These are phyloP conservation scores for Naganishia friedmannii DNA, from an alignment of 768 basidiomycete species.

Conservation along the genomic window DNA sequence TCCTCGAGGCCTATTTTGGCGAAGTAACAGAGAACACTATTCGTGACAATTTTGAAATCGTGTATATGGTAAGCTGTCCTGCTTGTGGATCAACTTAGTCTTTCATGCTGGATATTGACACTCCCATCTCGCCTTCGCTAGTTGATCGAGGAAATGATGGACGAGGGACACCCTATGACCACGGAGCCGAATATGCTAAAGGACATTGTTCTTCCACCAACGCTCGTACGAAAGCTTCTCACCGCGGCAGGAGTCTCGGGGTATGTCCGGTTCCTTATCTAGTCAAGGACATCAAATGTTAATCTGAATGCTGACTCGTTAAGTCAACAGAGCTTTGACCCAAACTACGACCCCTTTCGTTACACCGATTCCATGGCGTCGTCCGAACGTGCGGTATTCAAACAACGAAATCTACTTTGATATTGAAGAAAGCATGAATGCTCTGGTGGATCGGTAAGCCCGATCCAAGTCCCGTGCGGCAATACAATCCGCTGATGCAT, in stretches of 20 bases:
- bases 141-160: conserved; percentile 93
- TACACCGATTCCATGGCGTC: conserved; percentile 90
- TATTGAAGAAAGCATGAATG: conserved; percentile 74
- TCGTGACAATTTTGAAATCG: conserved; percentile 89
- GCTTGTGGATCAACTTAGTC: neutral
- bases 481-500: conserved; percentile 32
- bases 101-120: conserved; percentile 22
- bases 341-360: conserved; percentile 62
- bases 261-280: conserved; percentile 35
- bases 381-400: conserved; percentile 73
- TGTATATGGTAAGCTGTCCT: conserved; percentile 73
- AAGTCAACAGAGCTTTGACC: conserved; percentile 40
- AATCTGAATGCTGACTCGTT: neutral
- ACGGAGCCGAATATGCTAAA: conserved; percentile 84
- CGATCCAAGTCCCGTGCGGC: conserved; percentile 17
- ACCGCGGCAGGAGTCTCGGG: conserved; percentile 60
- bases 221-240: conserved; percentile 70
- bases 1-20: conserved; percentile 82
- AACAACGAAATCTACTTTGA: conserved; percentile 94
- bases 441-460: conserved; percentile 70
- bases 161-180: conserved; percentile 84
- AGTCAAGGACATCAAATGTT: neutral
- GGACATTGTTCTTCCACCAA: conserved; percentile 89
- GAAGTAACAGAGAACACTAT: conserved; percentile 73
- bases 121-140: conserved; percentile 44